Evolutionary conservation across 2,329 filamentous ascomycete genomes (phyloP).

Genomic region (Exutisphaerella laricina): DNA sequence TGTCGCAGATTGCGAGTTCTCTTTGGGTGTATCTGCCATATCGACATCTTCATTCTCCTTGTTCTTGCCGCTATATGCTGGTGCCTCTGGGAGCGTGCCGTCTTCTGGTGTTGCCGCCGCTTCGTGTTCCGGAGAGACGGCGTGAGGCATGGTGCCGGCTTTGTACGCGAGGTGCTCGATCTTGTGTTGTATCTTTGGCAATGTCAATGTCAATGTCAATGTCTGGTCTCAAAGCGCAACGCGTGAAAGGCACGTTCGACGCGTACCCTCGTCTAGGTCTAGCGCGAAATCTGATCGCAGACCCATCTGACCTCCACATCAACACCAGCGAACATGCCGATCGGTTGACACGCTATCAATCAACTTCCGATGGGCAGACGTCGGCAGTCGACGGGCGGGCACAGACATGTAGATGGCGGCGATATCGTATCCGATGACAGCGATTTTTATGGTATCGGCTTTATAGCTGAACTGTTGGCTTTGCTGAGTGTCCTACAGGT

Average conservation of each 20-base stretch:
- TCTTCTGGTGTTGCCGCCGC: conserved; percentile 30
- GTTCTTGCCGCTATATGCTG: conserved; percentile 15
- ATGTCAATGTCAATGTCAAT: neutral
- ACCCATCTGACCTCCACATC: neutral
- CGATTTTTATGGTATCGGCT: conserved; percentile 39
- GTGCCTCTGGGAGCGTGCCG: conserved; percentile 32
- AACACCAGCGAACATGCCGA: neutral
- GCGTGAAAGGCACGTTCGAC: neutral
- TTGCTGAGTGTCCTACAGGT: conserved; percentile 7
- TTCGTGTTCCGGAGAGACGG: conserved; percentile 33
- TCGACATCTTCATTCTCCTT: conserved; percentile 19
- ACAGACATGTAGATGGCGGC: conserved; percentile 8
- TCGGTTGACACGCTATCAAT: no score
- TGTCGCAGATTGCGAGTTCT: conserved; percentile 11
- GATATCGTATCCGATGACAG: conserved; percentile 38
- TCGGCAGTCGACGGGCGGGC: neutral
- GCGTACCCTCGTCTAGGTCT: neutral
- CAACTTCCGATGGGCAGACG: neutral
- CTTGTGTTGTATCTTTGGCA: no score
- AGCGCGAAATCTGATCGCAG: neutral
- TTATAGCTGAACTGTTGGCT: neutral
- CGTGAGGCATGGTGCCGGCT: conserved; percentile 45
- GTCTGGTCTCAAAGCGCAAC: no score
- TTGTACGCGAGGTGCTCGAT: no score
- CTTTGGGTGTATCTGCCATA: conserved; percentile 8